Conservation (phyloP, 2,329 filamentous ascomycete genomes). For the Colletotrichum destructivum region DNA sequence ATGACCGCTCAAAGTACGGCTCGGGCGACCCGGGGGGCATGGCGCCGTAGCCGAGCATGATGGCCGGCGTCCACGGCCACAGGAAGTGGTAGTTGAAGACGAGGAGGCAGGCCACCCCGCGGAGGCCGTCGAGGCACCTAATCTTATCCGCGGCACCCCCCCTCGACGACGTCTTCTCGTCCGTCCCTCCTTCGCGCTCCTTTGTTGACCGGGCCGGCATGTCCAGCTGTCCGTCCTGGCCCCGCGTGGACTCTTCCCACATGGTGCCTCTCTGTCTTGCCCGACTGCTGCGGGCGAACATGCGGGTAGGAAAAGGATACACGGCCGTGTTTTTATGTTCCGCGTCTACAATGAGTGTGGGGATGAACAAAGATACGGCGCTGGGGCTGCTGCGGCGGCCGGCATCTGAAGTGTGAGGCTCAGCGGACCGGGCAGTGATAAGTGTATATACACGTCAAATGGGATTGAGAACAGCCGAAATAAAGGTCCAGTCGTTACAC, state of each 20-base stretch:
- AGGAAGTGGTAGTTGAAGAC: slow-evolving; percentile 62
- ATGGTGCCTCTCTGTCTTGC: slow-evolving; percentile 9
- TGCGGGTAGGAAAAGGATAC: background rate
- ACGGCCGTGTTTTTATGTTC: no score
- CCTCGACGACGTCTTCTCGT: slow-evolving; percentile 19
- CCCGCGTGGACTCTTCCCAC: slow-evolving; percentile 17
- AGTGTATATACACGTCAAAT: background rate
- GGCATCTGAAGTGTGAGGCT: background rate
- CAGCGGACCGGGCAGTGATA: background rate
- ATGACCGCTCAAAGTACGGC: slow-evolving; percentile 51
- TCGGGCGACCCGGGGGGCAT: slow-evolving; percentile 53
- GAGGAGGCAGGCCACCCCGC: slow-evolving; percentile 58
- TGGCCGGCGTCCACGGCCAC: slow-evolving; percentile 57
- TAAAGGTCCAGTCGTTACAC: background rate
- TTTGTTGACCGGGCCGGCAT: background rate
- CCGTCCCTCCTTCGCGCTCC: slow-evolving; percentile 11
- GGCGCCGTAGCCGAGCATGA: slow-evolving; percentile 59
- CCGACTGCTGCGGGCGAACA: slow-evolving; percentile 16
- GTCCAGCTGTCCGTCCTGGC: background rate
- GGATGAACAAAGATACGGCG: background rate
- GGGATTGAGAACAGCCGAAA: background rate
- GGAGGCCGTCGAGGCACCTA: slow-evolving; percentile 56
- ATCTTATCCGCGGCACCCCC: slow-evolving; percentile 52
- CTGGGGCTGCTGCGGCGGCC: no score
- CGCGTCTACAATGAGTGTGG: background rate